Conservation (phyloP, 73 alveolate genomes). For the Halteria grandinella region DNA sequence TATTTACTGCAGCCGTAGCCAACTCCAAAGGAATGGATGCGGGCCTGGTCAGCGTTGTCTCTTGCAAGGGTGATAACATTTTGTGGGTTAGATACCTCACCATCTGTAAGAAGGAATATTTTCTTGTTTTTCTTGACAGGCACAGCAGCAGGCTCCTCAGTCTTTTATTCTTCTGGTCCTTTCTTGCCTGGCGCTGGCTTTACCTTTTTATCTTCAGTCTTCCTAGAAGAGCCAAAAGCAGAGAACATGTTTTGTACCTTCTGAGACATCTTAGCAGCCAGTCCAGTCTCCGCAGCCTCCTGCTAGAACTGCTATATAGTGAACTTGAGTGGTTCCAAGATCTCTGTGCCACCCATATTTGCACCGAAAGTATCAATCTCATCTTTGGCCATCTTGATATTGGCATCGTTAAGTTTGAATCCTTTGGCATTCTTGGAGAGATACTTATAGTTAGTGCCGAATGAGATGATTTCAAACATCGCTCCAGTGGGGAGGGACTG, state of each 20-base stretch:
- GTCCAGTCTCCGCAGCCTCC: no score
- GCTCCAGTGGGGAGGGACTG: conserved; percentile 73
- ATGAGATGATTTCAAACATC: conserved; percentile 77
- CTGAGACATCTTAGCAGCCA: no score
- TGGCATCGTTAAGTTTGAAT: conserved; percentile 51
- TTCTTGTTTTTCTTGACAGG: no score
- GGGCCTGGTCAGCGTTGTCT: conserved; percentile 34
- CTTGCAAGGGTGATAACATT: conserved; percentile 53
- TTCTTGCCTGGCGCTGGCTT: no score
- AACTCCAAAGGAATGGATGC: conserved; percentile 79
- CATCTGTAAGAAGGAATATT: conserved; percentile 86
- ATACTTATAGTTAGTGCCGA: conserved; percentile 62
- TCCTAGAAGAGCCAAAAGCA: no score
- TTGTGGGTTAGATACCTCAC: conserved; percentile 68
- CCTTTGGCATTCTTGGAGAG: conserved; percentile 35
- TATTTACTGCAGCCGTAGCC: conserved; percentile 74
- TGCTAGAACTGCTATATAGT: no score
- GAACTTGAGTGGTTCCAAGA: conserved; percentile 31
- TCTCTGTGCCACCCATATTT: conserved; percentile 93
- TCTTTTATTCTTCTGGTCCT: no score
- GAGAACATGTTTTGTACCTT: no score
- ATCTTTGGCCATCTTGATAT: conserved; percentile 65
- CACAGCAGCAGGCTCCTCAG: no score
- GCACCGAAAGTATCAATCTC: conserved; percentile 72
- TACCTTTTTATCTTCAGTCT: no score